A percentile compares a stretch with the other conserved stretches of the same genome.
Conservation (phyloP, 2,329 filamentous ascomycete species). For the Fusarium sp. region DNA sequence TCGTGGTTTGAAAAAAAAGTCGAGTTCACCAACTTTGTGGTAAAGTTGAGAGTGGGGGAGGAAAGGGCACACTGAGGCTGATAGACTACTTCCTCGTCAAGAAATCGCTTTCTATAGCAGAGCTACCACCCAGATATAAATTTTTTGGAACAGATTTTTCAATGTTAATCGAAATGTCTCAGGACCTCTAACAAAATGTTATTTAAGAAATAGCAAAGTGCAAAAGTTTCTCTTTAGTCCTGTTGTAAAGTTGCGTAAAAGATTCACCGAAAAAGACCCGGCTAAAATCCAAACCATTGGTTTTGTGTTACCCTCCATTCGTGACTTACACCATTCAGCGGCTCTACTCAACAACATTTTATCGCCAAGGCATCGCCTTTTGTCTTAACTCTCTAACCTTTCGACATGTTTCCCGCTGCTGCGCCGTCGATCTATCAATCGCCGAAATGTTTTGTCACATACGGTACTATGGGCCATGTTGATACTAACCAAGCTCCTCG, state of each 20-base stretch:
- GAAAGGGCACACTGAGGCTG: conserved; percentile 5
- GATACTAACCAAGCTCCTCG: conserved; percentile 76
- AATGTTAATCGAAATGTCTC: not conserved
- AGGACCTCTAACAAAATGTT: not conserved
- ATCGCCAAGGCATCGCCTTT: not conserved
- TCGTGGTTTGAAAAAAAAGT: not conserved
- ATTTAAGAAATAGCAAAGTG: conserved; percentile 13
- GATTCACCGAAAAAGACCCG: conserved; percentile 48
- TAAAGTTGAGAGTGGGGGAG: conserved; percentile 27
- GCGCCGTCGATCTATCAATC: conserved; percentile 62
- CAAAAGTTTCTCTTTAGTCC: conserved; percentile 70
- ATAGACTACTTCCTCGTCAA: not conserved
- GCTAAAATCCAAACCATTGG: conserved; percentile 24
- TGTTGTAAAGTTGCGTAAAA: conserved; percentile 26
- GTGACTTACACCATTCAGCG: conserved; percentile 15
- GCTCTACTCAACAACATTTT: not conserved
- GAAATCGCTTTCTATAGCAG: not conserved
- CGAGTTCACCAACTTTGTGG: conserved; percentile 9
- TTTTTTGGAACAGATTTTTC: not conserved
- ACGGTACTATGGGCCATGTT: conserved; percentile 75
- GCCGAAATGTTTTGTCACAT: conserved; percentile 79
- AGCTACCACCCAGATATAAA: not conserved
- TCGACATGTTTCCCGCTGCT: conserved; percentile 59
- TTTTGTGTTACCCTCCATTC: conserved; percentile 9
- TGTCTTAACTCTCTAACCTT: not conserved